Base-by-base conservation (phyloP, 106 monocot species). In the Dioscorea zingiberensis region DNA sequence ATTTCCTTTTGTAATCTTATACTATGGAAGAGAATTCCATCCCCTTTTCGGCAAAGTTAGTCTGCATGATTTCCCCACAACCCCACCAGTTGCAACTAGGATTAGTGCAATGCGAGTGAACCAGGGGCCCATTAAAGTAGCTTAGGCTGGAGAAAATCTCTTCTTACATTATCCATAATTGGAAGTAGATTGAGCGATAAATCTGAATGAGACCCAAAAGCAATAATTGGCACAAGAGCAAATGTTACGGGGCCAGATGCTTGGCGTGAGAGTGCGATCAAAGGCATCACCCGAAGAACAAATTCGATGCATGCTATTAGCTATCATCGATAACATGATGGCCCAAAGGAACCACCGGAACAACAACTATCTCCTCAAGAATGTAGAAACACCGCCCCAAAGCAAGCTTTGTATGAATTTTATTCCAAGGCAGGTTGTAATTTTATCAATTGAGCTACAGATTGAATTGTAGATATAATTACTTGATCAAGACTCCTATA, bases 41-140 rank as follows among this genome's bases (percentile, higher is more conserved):
- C 32, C 19, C 76, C 78, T 32, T n/a, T 76, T 76, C 47, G 85
- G 48, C 14, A 80, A 71, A 12, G 59, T 82, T 60, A 93, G 60
- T 60, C 92, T 57, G 15, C 69, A 21, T 13, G 83, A 48, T 61
- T 88, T 85, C 7, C 82, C 77, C 58, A 80, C 27, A n/a, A 77
- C 76, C 82, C 87, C 84, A 87, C 77, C 80, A 80, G 45, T 55
- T 27, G 91, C 75, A 57, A 83, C 73, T 18, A 83, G 62, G 65
- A 87, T 82, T 19, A 91, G 80, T 19, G 45, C 55, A 55, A 87
- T 70, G 65, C 85, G 78, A 60, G 73, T 75, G 22, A 87, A 49
- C 90, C 87, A 90, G 3, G 94, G n/a, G 94, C 14, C 94, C 94
- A 71, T 87, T 90, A 78, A 94, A 94, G 54, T 87, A 90, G 21